phyloP scores from a whole-genome alignment of 2,329 filamentous ascomycete genomes.

The Phoma sp. region DNA sequence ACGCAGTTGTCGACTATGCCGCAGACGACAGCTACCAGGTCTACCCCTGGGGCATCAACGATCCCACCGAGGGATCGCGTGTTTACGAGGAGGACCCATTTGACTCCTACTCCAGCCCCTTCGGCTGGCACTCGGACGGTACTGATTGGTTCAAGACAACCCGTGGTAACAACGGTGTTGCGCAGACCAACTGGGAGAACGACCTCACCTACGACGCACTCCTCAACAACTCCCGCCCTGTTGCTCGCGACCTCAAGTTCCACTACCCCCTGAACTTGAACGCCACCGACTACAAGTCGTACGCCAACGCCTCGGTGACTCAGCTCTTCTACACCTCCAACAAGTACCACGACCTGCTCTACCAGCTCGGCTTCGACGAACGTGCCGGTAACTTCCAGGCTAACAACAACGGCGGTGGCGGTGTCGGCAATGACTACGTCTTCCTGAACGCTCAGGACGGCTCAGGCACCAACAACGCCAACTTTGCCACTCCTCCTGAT shows the following conservation, averaged over 20 bases:
- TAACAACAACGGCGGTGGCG: conserved; percentile 63
- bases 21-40: conserved; percentile 61
- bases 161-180: conserved; percentile 65
- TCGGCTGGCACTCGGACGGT: conserved; percentile 62
- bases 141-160: conserved; percentile 58
- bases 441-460: conserved; percentile 65
- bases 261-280: conserved; percentile 37
- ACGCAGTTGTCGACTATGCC: conserved; percentile 61
- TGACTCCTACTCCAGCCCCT: conserved; percentile 54
- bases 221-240: conserved; percentile 60
- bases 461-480: conserved; percentile 60
- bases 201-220: conserved; percentile 46
- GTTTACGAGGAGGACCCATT: conserved; percentile 57
- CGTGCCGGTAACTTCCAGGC: conserved; percentile 65
- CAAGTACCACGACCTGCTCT: conserved; percentile 65
- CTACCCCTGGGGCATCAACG: conserved; percentile 61
- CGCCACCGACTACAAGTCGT: conserved; percentile 40
- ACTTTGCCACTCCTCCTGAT: conserved; percentile 58
- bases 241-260: conserved; percentile 53
- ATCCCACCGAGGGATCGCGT: conserved; percentile 59
- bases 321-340: conserved; percentile 68
- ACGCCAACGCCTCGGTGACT: conserved; percentile 61
- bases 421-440: conserved; percentile 58
- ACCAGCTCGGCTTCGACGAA: conserved; percentile 64
- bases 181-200: conserved; percentile 57